Percentiles rank a stretch among this genome's conserved stretches.
Conservation (phyloP, 2,329 filamentous ascomycete species). For the Aureobasidium sp. region DNA sequence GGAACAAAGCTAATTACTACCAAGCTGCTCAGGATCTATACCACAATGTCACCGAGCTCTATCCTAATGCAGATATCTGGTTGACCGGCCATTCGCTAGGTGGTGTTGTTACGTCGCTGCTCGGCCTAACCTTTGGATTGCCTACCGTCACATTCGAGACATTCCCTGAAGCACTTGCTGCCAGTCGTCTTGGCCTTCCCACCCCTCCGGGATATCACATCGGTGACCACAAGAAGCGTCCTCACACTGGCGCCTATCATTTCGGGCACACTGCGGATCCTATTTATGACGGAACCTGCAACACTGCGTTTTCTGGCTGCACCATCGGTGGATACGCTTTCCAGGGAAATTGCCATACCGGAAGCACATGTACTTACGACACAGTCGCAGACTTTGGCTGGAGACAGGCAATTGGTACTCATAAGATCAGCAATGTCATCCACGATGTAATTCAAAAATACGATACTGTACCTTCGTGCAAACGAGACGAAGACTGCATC, state of each 20-base stretch:
- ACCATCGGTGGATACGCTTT: slow-evolving; percentile 89
- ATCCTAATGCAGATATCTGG: slow-evolving; percentile 80
- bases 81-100: slow-evolving; percentile 87
- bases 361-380: slow-evolving; percentile 82
- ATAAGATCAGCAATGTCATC: slow-evolving; percentile 84
- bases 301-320: slow-evolving; percentile 79
- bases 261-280: slow-evolving; percentile 96
- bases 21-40: slow-evolving; percentile 82
- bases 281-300: slow-evolving; percentile 88
- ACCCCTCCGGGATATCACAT: slow-evolving; percentile 71
- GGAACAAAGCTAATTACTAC: slow-evolving; percentile 84
- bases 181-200: slow-evolving; percentile 74
- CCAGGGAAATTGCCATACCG: slow-evolving; percentile 87
- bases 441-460: slow-evolving; percentile 79
- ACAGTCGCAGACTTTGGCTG: slow-evolving; percentile 87
- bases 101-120: slow-evolving; percentile 76
- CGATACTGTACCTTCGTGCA: slow-evolving; percentile 68
- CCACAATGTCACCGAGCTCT: slow-evolving; percentile 81
- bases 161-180: slow-evolving; percentile 82
- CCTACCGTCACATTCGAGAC: slow-evolving; percentile 92
- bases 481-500: slow-evolving; percentile 64
- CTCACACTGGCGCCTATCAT: slow-evolving; percentile 72
- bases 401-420: slow-evolving; percentile 82
- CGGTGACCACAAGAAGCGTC: slow-evolving; percentile 58
- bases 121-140: slow-evolving; percentile 83